Base-by-base conservation (phyloP, 1,284 basidiomycete species). In the Tremellales sp. region DNA sequence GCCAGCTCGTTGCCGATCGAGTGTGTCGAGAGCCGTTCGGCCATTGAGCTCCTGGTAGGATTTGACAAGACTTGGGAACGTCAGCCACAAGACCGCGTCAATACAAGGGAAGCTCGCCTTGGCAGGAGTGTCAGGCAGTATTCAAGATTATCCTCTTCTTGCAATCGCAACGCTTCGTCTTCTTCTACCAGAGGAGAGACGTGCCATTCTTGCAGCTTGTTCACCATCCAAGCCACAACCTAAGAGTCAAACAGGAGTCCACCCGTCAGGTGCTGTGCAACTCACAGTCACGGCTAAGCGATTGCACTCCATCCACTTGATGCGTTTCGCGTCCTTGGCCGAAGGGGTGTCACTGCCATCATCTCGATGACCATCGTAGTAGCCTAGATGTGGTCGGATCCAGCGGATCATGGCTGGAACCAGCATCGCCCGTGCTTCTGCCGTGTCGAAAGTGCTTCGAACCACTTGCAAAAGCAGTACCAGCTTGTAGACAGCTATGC, bases 301-400 rank as follows among this genome's bases (percentile, higher is more conserved):
- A 49, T 87, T 86, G 56, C 84, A 85, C 74, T 98, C 93, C 53
- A 97, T 67, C 93, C 93, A 97, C 43, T 79, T 80, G 24, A 96
- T 80, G n/a, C 88, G 80, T 10, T 86, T 85, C 4, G 80, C 78
- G 68, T 94, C 88, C 47, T 81, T 80, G 19, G 76, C 78, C 21
- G 53, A 50, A 46, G 63, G 55, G 4, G 51, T 53, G 33, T 56
- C 48, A 23, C 48, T 49, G 31, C 49, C 47, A 26, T 54, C 56
- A 29, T 60, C 53, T 19, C 57, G 52, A 21, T 57, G 51, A 40
- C 56, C 63, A 56, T 96, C 90, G 64, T 87, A 96, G 17, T 81
- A 79, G n/a, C 93, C 93, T 57, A 97, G 87, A 68, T 94, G 86
- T 0, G 92, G 91, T 65, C 92, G 94, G 60, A 97, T 85, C 91